Base-by-base conservation (phyloP, 2,329 filamentous ascomycete species). In the Ophiostoma ulmi region DNA sequence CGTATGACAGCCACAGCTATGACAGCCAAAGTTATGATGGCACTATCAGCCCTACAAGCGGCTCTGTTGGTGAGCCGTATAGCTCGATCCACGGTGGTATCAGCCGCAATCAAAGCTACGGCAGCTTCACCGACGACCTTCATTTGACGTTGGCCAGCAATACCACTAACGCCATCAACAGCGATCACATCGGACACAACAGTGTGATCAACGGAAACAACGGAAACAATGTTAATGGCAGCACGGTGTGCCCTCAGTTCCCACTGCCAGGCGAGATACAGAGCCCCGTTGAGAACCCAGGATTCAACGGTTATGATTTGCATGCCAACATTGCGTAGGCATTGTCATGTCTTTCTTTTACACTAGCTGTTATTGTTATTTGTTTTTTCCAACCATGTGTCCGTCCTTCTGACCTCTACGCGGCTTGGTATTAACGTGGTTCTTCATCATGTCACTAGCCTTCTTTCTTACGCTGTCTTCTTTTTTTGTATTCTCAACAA, bases 101-200 rank as follows among this genome's bases (percentile, higher is more conserved):
- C 55, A 71, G 68, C 68, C 67, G 71, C 31, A 72, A 71, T 65
- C 52, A 71, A 41, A 72, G 71, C 68, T 69, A 65, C 68, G 63
- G 71, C 55, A 72, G 71, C 36, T 71, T 71, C 10, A 70, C 70
- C 0, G 70, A 71, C 13, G 71, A 72, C 35, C 39, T 69, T 31
- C 39, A 69, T 31, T 38, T 41, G 31, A 13, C 35, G 41, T 11
- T 17, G 39, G 11, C 65, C 3, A 36, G 65, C 65, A 48, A 39
- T 39, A 8, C 36, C 38, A 36, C 1, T 31, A 31, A 31, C 31
- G 31, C 31, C 31, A 31, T 31, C 31, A 31, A 31, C 31, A 31
- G 31, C 31, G 31, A 31, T 31, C 31, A 1, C 31, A 31, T 4
- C 31, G 31, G 31, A 31, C 31, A 31, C 31, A 31, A 31, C 31